A percentile compares a stretch with the other conserved stretches of the same genome.
Conservation (phyloP, 1,284 basidiomycete species). For the Puccinia hordei region DNA sequence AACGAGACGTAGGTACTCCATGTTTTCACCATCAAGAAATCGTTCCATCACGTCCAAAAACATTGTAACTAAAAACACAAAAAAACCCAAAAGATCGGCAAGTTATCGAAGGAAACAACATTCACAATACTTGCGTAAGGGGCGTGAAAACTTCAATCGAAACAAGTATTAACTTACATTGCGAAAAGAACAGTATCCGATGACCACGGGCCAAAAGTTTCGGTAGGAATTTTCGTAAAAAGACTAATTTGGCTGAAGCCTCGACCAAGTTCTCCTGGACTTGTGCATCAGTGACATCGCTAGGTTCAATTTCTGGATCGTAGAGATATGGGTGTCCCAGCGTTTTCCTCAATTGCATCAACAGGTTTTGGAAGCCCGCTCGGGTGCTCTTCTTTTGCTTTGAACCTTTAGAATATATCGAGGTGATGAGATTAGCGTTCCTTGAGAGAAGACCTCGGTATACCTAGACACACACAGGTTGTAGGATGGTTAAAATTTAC, state of each 20-base stretch:
- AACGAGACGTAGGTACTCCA: constrained; percentile 42
- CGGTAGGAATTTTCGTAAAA: constrained; percentile 54
- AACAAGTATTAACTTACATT: constrained; percentile 53
- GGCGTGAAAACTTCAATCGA: constrained; percentile 41
- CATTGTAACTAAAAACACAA: constrained; percentile 41
- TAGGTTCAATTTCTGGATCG: constrained; percentile 48
- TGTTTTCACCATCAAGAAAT: constrained; percentile 49
- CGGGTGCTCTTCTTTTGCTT: constrained; percentile 54
- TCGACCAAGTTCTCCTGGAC: constrained; percentile 45
- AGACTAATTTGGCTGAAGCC: constrained; percentile 49
- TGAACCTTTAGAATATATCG: constrained; percentile 49
- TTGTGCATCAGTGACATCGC: constrained; percentile 35
- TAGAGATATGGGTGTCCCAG: constrained; percentile 55
- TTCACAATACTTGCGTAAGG: constrained; percentile 1
- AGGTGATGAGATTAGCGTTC: constrained; percentile 42
- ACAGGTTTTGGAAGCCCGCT: constrained; percentile 54
- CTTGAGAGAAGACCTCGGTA: constrained; percentile 43
- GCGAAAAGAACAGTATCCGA: constrained; percentile 57
- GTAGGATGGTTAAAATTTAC: neutral
- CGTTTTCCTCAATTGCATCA: constrained; percentile 58
- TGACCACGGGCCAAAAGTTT: constrained; percentile 56
- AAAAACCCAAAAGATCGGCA: neutral
- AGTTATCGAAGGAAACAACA: neutral
- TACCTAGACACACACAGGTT: constrained; percentile 9
- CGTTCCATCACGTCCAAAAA: constrained; percentile 49